Evolutionary conservation across 805 yeast species (phyloP).

Genomic region (Starmera amethionina): DNA sequence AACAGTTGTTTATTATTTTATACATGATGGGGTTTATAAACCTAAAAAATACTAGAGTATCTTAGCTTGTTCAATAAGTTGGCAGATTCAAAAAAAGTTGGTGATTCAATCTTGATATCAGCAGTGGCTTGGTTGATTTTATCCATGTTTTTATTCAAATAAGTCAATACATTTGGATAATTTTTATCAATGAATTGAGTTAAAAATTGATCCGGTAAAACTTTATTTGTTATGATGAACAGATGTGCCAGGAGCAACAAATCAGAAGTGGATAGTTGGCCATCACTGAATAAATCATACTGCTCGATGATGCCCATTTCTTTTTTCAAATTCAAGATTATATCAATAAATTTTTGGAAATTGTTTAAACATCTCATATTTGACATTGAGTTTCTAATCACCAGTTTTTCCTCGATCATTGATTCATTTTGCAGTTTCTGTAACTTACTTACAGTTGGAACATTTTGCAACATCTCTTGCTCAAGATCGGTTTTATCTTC

Average conservation of each 20-base stretch:
- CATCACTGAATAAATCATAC: conserved; percentile 3
- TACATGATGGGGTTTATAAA: conserved; percentile 55
- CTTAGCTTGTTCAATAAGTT: conserved; percentile 12
- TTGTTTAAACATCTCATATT: conserved; percentile 18
- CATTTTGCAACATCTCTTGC: conserved; percentile 19
- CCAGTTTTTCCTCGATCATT: conserved; percentile 23
- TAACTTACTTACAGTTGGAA: conserved; percentile 34
- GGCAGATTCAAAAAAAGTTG: conserved; percentile 15
- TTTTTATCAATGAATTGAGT: conserved; percentile 19
- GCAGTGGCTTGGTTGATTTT: conserved; percentile 5
- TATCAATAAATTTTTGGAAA: conserved; percentile 5
- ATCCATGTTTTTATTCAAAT: conserved; percentile 6
- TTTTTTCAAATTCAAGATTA: conserved; percentile 6
- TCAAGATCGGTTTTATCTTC: conserved; percentile 20
- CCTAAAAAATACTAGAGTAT: conserved; percentile 27
- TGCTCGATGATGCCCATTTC: conserved; percentile 7
- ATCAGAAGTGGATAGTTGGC: conserved; percentile 21
- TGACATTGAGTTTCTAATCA: conserved; percentile 16
- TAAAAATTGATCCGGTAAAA: conserved; percentile 31
- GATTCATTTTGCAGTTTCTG: conserved; percentile 61
- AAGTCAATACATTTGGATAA: conserved; percentile 16
- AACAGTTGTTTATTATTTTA: conserved; percentile 59
- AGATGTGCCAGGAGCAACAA: conserved; percentile 28
- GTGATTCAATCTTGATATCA: conserved; percentile 7
- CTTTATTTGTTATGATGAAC: conserved; percentile 19